Evolutionary conservation across 2,329 filamentous ascomycete genomes (phyloP), one percentile per base, ranked within the genome.

Genomic region (Corniculantispora saksenae): DNA sequence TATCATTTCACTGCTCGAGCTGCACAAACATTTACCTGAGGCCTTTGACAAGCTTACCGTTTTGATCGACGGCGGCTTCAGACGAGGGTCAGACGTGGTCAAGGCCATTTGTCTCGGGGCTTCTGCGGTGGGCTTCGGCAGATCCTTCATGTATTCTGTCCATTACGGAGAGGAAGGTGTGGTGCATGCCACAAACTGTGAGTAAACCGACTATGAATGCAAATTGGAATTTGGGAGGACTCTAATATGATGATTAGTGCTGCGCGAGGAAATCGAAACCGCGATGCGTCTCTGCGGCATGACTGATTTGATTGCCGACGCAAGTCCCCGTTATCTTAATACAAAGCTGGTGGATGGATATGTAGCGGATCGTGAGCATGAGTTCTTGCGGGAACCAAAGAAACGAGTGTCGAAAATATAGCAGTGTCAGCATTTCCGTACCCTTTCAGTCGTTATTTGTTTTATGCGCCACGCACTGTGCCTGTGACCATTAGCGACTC

Each of bases 131-230:
- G 77, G 83, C 9, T 67, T 86, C 3, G 84, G 83, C 6, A 72
- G 84, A 3, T 75, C 81, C 1, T 81, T 82, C 57, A 78, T 85
- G 73, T 85, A 80, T 27, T 53, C 67, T 32, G 48, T 60, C 13
- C 43, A 43, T 10, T 72, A 82, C 65, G 83, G 83, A 3, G 74
- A 78, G 64, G 74, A 76, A 25, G 83, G 83, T 47, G 83, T 85
- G 0, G 75, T 79, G 69, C 76, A 78, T 67, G 78, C 72, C 9
- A 69, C 76, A 12, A 72, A 73, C 63, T 77, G 77, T 78, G 68
- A 70, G 76, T 74, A 13, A 21, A 48, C 27, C 25, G n/a, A 55
- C 35, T n/a, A 65, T 27, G 58, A 25, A 23, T 32, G n/a, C 15
- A 23, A 29, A 61, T 17, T 17, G 64, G n/a, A n/a, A n/a, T n/a